These are phyloP conservation scores for Gossypium thurberi DNA, from an alignment of 345 rosid species.

Conservation along the genomic window DNA sequence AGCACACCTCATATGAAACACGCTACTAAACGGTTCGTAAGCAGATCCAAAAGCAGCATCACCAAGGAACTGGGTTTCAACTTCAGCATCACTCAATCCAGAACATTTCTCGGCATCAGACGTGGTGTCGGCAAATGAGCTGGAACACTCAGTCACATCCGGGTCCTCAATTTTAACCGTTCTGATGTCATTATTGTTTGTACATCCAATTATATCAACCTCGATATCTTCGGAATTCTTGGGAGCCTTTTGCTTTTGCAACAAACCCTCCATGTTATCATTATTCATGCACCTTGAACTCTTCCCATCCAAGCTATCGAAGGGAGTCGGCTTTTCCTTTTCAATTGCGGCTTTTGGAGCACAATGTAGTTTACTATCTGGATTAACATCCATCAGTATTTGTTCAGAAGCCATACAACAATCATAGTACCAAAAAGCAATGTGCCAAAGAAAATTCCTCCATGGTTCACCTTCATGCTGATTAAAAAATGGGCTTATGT, in stretches of 20 bases:
- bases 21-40: conserved; percentile 45
- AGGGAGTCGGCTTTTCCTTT: conserved; percentile 24
- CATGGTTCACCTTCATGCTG: conserved; percentile 15
- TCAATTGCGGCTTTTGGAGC: conserved; percentile 24
- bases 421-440: conserved; percentile 14
- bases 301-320: conserved; percentile 22
- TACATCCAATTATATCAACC: conserved; percentile 49
- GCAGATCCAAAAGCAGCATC: conserved; percentile 48
- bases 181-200: conserved; percentile 16
- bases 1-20: conserved; percentile 53
- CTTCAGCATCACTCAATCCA: conserved; percentile 67
- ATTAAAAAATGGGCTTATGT: conserved; percentile 2
- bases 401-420: conserved; percentile 29
- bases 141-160: conserved; percentile 81
- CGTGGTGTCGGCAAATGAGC: conserved; percentile 71
- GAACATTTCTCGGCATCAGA: conserved; percentile 43
- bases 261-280: conserved; percentile 14
- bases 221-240: conserved; percentile 38
- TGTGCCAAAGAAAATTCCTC: conserved; percentile 6
- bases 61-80: conserved; percentile 59
- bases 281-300: conserved; percentile 25
- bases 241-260: conserved; percentile 20
- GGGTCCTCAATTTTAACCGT: conserved; percentile 44
- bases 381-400: conserved; percentile 33
- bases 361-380: conserved; percentile 20